Evolutionary conservation across 805 yeast genomes (phyloP).

Genomic region (Candida pseudoglaebosa): DNA sequence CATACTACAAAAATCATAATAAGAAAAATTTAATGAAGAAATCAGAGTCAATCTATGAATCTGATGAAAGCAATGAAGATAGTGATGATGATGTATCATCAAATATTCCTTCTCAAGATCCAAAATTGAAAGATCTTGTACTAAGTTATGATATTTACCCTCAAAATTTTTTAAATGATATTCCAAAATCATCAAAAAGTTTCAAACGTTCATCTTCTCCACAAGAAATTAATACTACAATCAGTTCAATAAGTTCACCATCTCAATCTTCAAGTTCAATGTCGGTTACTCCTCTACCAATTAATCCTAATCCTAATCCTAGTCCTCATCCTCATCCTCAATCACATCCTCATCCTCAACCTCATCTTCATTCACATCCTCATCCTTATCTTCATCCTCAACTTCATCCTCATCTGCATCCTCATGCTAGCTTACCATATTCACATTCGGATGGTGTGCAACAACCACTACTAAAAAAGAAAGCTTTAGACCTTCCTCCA

Average conservation of each 20-base stretch:
- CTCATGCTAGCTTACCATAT: too few species aligned
- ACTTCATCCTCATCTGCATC: neutral
- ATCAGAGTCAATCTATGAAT: neutral
- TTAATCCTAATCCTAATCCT: neutral
- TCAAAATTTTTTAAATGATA: slow-evolving; percentile 20
- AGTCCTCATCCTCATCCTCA: neutral
- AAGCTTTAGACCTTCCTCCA: neutral
- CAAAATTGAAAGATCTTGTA: slow-evolving; percentile 17
- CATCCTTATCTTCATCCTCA: too few species aligned
- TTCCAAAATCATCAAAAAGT: slow-evolving; percentile 21
- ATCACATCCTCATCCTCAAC: neutral
- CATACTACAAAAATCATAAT: slow-evolving; percentile 32
- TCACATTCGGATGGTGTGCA: too few species aligned
- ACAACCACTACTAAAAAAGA: neutral
- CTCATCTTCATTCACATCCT: neutral
- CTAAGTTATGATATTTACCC: slow-evolving; percentile 20
- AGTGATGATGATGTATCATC: neutral
- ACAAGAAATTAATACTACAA: neutral
- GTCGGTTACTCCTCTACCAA: neutral
- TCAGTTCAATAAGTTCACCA: neutral
- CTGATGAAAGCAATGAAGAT: slow-evolving; percentile 1
- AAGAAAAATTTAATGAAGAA: neutral
- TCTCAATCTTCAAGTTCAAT: neutral
- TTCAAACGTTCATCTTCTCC: neutral
- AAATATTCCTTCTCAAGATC: slow-evolving; percentile 22